phyloP scores from a whole-genome alignment of 2,329 filamentous ascomycete genomes.

The Coniochaeta prunicola region DNA sequence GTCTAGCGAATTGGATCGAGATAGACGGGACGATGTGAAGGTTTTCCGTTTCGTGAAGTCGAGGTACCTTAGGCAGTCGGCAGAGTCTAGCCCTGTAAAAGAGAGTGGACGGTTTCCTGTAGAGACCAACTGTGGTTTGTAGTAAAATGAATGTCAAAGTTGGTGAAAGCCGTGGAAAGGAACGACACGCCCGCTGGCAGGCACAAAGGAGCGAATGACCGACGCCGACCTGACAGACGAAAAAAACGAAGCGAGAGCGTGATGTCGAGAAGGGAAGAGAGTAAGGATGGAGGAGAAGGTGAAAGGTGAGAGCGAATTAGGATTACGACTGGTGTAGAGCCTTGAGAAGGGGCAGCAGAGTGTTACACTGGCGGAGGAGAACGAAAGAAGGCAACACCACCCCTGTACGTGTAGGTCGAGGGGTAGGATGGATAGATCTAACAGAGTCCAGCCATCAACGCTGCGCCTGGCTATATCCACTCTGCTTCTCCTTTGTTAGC shows the following conservation, averaged over 20 bases:
- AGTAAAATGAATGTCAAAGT: background rate
- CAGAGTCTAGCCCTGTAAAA: background rate
- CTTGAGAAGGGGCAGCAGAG: conserved; percentile 1
- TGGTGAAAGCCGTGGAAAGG: conserved; percentile 28
- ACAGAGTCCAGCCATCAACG: background rate
- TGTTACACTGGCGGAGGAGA: background rate
- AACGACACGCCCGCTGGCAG: conserved; percentile 53
- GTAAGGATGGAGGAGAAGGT: conserved; percentile 2
- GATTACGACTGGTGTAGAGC: background rate
- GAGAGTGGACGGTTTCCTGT: background rate
- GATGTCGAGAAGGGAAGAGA: conserved; percentile 1
- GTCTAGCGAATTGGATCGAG: background rate
- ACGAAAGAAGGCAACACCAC: background rate
- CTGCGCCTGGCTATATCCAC: background rate
- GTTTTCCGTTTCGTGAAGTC: background rate
- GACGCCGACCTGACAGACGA: conserved; percentile 4
- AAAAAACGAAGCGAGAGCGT: background rate
- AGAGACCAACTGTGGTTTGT: background rate
- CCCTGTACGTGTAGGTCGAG: background rate
- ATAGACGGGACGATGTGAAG: background rate
- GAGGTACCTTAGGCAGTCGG: background rate
- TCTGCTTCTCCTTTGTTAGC: background rate
- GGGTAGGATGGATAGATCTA: background rate
- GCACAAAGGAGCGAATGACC: conserved; percentile 20
- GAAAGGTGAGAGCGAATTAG: background rate